Evolutionary conservation across 1,284 basidiomycete genomes (phyloP), one percentile per base, ranked within the genome.

Genomic region (Agaricales sp.): DNA sequence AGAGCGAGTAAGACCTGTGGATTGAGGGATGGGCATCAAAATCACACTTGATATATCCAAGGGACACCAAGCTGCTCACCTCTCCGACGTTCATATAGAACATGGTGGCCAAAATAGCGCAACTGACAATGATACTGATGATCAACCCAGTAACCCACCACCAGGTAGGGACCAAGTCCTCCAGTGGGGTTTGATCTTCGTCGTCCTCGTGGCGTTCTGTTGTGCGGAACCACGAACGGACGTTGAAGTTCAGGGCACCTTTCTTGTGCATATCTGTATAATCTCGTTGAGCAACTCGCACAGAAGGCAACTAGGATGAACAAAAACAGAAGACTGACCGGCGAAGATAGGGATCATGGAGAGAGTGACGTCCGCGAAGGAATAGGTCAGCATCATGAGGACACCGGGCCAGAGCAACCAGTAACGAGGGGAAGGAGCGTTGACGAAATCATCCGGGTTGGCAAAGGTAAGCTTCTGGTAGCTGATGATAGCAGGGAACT

Each of bases 351-450:
- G 68, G 1, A 57, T 52, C 51, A 67, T 56, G 53, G 61, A 68
- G 48, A 71, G 56, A n/a, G 63, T 50, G 25, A 74, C 67, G 46
- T 75, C 70, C n/a, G 70, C 63, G 55, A 75, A 72, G 49, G 72
- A 74, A 60, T 74, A 73, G 47, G 74, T 53, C 55, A 73, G 64
- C 67, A 74, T 71, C 59, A 76, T 71, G 46, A 73, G 57, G 30
- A 83, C 77, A 57, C 81, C 82, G 30, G 80, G 79, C 80, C 81
- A 85, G 37, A 85, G 66, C 24, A 82, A 67, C 80, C 80, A 82
- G 66, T 83, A 83, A 26, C 80, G 73, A 12, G 80, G 80, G 1
- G 78, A 81, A 2, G 80, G 77, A 0, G 53, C 50, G 20, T 64
- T 64, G 50, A 70, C 53, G 54, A 70, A 74, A 25, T 57, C 51